A percentile compares a stretch with the other conserved stretches of the same genome.
Conservation (phyloP, 371 early-diverging fungal species). For the Mortierella sp. region DNA sequence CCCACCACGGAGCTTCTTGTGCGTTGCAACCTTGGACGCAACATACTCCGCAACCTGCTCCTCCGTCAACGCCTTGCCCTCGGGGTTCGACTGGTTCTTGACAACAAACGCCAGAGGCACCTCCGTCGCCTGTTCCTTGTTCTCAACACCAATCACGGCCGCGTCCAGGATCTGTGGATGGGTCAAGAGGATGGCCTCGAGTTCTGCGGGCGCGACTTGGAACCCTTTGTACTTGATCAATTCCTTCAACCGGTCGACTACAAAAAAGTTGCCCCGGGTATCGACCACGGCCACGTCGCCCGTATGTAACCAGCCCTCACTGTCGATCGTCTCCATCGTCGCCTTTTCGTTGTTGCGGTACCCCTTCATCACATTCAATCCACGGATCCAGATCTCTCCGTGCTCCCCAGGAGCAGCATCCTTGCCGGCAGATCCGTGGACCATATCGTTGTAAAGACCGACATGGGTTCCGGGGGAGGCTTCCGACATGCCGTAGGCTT, state of each 20-base stretch:
- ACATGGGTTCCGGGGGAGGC: constrained; percentile 55
- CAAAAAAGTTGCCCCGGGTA: constrained; percentile 65
- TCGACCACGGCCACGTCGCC: constrained; percentile 86
- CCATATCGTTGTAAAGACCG: constrained; percentile 10
- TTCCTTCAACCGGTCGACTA: constrained; percentile 82
- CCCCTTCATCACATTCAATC: constrained; percentile 78
- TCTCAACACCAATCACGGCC: constrained; percentile 75
- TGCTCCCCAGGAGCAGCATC: constrained; percentile 60
- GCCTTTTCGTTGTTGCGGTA: constrained; percentile 75
- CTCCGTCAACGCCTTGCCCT: constrained; percentile 45
- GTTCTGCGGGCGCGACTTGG: constrained; percentile 80
- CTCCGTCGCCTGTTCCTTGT: constrained; percentile 73
- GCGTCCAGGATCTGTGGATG: constrained; percentile 78
- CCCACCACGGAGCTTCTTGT: constrained; percentile 86
- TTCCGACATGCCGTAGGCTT: constrained; percentile 83
- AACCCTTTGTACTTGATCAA: constrained; percentile 83
- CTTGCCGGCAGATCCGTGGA: constrained; percentile 74
- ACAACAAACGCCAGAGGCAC: constrained; percentile 84
- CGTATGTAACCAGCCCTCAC: constrained; percentile 81
- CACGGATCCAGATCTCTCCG: constrained; percentile 84
- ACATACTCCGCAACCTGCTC: constrained; percentile 67
- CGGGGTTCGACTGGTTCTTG: neutral
- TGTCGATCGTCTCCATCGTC: constrained; percentile 74
- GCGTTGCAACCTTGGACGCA: constrained; percentile 67
- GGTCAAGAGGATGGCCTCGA: constrained; percentile 80